Evolutionary conservation across 2,329 filamentous ascomycete genomes (phyloP), one percentile per base, ranked within the genome.

Genomic region (Neofusicoccum parvum): DNA sequence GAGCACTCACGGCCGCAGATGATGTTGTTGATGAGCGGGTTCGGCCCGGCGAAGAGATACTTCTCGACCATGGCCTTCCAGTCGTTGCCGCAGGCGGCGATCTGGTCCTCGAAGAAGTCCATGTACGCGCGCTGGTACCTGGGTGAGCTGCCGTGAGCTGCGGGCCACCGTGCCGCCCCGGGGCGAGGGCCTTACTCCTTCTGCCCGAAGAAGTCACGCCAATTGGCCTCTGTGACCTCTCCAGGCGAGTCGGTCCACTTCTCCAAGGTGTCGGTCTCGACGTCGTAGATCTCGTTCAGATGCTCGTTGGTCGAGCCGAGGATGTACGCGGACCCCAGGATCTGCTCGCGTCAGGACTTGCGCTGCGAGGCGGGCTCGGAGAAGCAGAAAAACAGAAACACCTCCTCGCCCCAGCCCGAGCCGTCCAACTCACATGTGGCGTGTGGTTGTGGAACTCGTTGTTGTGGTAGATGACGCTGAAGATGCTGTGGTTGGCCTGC

Each of bases 91-190:
- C 88, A 86, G 15, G 82, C 80, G 3, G 92, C 93, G 39, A 98
- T 82, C 72, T 92, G 88, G 75, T 99, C 95, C 76, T 99, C 95
- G 74, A 96, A 98, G 75, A 95, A 98, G 76, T 99, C 94, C 65
- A 99, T 83, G 74, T 90, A 99, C 0, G 93, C 94, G 66, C 94
- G 87, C 78, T 99, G 92, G 74, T 96, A 97, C 68, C 83, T 87
- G 71, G 34, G 11, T 9, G 12, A 1, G 27, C 6, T 34, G 43
- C 27, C 59, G 56, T 56, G 58, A 66, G 46, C 27, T 10, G 10
- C 12, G 11, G 23, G 23, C 20, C 7, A 14, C 10, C 14, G 23
- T 43, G 10, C 48, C 6, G 15, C 6, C 27, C 46, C 34, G 20
- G 36, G 23, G 12, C 2, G 39, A 32, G n/a, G 20, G 20, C 72